Base-by-base conservation (phyloP, 2,329 filamentous ascomycete genomes). In the Fusarium caatingaense region DNA sequence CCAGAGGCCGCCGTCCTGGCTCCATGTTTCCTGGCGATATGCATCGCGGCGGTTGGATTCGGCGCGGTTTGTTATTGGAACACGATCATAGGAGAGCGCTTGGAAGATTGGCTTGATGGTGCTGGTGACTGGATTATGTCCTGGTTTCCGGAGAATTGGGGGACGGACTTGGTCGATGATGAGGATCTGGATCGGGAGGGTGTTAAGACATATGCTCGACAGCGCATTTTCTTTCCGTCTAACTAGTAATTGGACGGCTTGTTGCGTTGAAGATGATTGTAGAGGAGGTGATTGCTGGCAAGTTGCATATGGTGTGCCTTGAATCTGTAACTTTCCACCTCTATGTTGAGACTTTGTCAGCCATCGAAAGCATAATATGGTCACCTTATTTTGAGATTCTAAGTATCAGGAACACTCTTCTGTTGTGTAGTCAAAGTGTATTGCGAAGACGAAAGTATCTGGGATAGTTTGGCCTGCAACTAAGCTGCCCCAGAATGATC, bases 161-260 rank as follows among this genome's bases (percentile, higher is more conserved):
- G 8, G 15, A 37, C 54, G 40, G 66, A 69, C 21, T 27, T 32
- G 18, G 66, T 70, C 8, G 66, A 70, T 28, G 66, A 70, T 21
- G 66, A 69, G 28, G 66, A 69, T 25, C 27, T 69, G 34, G 61
- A 45, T 32, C 48, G 50, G 12, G 66, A 69, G 37, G 66, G 66
- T 0, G 56, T 69, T 4, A 51, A 49, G 21, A 67, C 67, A 27
- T 66, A 61, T 1, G 87, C 86, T 0, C 82, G 61, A 2, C 61
- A 65, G 18, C 51, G 40, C 5, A 64, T 64, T 0, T 64, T 64
- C 2, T 64, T 64, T 46, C 51, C 60, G 15, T 64, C 61, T 2
- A 42, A 34, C 6, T 65, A 37, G 46, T 9, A 15, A 6, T 37
- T 37, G 10, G 18, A 11, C 12, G 16, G 13, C 18, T 20, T 8